Percentiles rank a stretch among this genome's conserved stretches.
These are phyloP conservation scores for Juncus inflexus DNA, from an alignment of 176 grass and related monocot species.

Conservation along the genomic window DNA sequence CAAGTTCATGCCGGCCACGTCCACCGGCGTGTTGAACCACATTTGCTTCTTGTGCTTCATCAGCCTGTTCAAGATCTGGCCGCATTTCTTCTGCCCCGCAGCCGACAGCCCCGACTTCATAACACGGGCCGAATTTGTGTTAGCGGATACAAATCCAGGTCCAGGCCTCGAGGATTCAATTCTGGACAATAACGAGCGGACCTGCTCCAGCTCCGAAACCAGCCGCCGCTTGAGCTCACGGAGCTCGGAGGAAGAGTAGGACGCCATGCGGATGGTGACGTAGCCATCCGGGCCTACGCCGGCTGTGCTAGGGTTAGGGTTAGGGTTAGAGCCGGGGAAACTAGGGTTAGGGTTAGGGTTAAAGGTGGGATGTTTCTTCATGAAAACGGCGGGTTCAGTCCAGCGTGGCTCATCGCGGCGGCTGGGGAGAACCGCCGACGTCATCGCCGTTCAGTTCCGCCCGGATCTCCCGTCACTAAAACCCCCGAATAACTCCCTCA, in stretches of 20 bases:
- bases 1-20: slow-evolving; percentile 55
- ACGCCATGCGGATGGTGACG: slow-evolving; percentile 34
- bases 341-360: slow-evolving; percentile 56
- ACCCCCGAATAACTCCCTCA: neutral
- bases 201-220: slow-evolving; percentile 64
- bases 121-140: neutral
- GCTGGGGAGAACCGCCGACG: slow-evolving; percentile 65
- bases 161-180: slow-evolving; percentile 55
- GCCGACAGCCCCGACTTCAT: slow-evolving; percentile 31
- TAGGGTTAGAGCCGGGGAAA: neutral
- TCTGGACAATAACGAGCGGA: slow-evolving; percentile 54
- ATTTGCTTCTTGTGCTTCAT: slow-evolving; percentile 78
- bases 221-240: slow-evolving; percentile 54
- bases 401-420: slow-evolving; percentile 46
- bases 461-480: slow-evolving; percentile 20
- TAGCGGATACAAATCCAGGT: slow-evolving; percentile 4
- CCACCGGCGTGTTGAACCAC: slow-evolving; percentile 88
- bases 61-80: slow-evolving; percentile 63
- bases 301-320: slow-evolving; percentile 25
- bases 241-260: slow-evolving; percentile 35
- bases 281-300: slow-evolving; percentile 6
- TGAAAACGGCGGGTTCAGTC: slow-evolving; percentile 35
- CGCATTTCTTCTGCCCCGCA: slow-evolving; percentile 60
- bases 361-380: slow-evolving; percentile 32
- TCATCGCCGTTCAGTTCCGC: slow-evolving; percentile 36